A percentile compares a stretch with the other conserved stretches of the same genome.
Conservation (phyloP, 176 grass and related monocot species). For the Cenchrus fungigraminus region DNA sequence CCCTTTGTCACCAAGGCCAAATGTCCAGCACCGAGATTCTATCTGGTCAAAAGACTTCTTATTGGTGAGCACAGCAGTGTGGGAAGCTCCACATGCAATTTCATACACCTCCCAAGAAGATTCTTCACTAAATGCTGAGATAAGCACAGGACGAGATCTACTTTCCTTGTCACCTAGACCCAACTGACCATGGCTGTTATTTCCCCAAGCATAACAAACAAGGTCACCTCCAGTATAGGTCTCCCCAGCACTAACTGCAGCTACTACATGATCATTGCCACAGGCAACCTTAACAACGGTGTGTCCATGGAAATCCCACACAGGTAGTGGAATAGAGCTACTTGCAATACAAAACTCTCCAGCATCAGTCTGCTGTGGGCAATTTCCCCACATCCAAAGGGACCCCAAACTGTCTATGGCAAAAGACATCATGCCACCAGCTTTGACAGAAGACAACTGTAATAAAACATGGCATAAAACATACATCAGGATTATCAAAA, state of each 20-base stretch:
- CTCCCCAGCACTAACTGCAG: slow-evolving; percentile 79
- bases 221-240: slow-evolving; percentile 70
- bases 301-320: slow-evolving; percentile 93
- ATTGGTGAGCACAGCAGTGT: slow-evolving; percentile 81
- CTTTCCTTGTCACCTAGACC: slow-evolving; percentile 87
- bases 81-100: slow-evolving; percentile 88
- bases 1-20: slow-evolving; percentile 88
- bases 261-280: slow-evolving; percentile 96
- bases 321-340: slow-evolving; percentile 66
- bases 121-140: slow-evolving; percentile 63
- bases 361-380: slow-evolving; percentile 68
- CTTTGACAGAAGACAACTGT: slow-evolving; percentile 80
- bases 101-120: slow-evolving; percentile 96
- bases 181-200: slow-evolving; percentile 89
- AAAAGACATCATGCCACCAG: slow-evolving; percentile 99
- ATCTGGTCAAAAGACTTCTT: slow-evolving; percentile 79
- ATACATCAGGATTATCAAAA: slow-evolving; percentile 16
- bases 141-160: slow-evolving; percentile 61
- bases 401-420: slow-evolving; percentile 91
- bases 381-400: slow-evolving; percentile 97
- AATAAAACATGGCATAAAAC: slow-evolving; percentile 32
- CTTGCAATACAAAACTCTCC: slow-evolving; percentile 61
- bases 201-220: slow-evolving; percentile 87
- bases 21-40: slow-evolving; percentile 92
- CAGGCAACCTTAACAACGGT: slow-evolving; percentile 91